phyloP scores from a whole-genome alignment of 2,329 filamentous ascomycete genomes.

The Tolypocladium nubicola region DNA sequence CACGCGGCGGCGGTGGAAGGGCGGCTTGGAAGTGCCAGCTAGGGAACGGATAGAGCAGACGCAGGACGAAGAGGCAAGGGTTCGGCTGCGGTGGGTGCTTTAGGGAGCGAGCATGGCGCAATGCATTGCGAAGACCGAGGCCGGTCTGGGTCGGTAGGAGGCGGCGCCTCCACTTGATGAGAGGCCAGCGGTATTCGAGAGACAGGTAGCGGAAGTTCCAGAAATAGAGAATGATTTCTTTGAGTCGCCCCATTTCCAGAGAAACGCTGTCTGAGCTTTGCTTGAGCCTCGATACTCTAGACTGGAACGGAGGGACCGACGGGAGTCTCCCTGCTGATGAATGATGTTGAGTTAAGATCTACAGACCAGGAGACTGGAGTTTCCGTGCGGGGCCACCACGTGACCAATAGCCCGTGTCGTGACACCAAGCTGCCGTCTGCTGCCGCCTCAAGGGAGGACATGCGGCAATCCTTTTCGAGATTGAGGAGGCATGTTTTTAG shows the following conservation, averaged over 20 bases:
- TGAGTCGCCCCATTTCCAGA: background rate
- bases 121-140: conserved; percentile 5
- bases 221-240: conserved; percentile 1
- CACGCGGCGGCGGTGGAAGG: conserved; percentile 6
- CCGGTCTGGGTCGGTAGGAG: conserved; percentile 5
- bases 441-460: no score
- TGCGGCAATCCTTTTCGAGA: no score
- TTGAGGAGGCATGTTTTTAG: no score
- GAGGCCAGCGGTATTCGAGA: conserved; percentile 6
- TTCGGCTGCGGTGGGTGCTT: background rate
- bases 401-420: no score
- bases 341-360: no score
- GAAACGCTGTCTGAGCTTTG: no score
- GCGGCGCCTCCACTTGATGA: conserved; percentile 8
- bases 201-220: conserved; percentile 11
- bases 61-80: conserved; percentile 6
- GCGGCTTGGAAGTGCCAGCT: conserved; percentile 4
- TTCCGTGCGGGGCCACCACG: no score
- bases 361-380: no score
- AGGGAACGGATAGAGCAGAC: conserved; percentile 6
- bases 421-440: no score
- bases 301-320: no score
- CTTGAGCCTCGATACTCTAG: no score
- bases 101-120: conserved; percentile 2
- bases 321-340: no score